Conservation (phyloP, 495 filamentous ascomycete species). For the Hypoxylon perforatum region DNA sequence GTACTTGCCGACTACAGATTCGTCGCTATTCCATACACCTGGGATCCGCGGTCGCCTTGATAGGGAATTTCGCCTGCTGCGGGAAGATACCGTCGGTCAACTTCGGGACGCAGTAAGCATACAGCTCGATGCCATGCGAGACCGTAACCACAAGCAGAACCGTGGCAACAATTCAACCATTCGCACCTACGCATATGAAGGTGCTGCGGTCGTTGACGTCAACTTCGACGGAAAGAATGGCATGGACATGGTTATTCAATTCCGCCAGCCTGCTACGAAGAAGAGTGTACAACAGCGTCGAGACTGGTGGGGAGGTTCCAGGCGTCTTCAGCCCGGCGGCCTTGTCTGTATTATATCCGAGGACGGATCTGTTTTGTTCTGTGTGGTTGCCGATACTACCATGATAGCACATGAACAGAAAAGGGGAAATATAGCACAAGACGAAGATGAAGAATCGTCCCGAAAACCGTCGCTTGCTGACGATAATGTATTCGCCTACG, state of each 20-base stretch:
- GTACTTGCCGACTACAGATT: constrained; percentile 69
- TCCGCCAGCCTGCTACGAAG: constrained; percentile 62
- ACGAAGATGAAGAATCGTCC: constrained; percentile 7
- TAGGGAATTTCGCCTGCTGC: constrained; percentile 74
- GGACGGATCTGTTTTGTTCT: constrained; percentile 63
- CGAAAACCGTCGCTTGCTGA: constrained; percentile 37
- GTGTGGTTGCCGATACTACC: constrained; percentile 59
- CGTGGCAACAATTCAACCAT: constrained; percentile 33
- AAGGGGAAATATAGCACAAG: neutral
- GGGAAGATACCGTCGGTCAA: constrained; percentile 73
- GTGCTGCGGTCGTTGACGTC: constrained; percentile 49
- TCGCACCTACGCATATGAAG: constrained; percentile 55
- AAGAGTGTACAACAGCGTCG: constrained; percentile 50
- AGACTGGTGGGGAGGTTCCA: constrained; percentile 71
- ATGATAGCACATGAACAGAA: constrained; percentile 29
- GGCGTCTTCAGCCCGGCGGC: constrained; percentile 65
- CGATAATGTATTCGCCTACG: constrained; percentile 40
- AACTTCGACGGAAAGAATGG: constrained; percentile 61
- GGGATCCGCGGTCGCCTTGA: constrained; percentile 73
- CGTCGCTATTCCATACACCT: constrained; percentile 61
- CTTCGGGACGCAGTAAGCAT: constrained; percentile 66
- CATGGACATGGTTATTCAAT: constrained; percentile 64
- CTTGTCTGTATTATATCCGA: constrained; percentile 68
- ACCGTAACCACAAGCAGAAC: constrained; percentile 5
- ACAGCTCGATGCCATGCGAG: constrained; percentile 47